Evolutionary conservation across 257 asterid species (phyloP).

Genomic region (Solanum paucissectum): DNA sequence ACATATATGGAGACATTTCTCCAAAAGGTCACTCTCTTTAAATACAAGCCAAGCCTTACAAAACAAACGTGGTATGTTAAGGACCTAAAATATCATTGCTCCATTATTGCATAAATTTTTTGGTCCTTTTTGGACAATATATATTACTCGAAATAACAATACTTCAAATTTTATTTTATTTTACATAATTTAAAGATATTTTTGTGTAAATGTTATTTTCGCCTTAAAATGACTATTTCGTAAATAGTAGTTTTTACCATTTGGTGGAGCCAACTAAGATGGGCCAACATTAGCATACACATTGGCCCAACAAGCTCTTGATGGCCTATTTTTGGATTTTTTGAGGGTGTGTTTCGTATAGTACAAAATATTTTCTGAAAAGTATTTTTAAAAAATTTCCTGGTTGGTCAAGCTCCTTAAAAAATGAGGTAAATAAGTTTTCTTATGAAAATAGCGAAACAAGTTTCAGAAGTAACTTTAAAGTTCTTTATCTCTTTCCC

Average conservation of each 20-base stretch:
- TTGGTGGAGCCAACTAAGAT: neutral
- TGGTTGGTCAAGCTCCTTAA: neutral
- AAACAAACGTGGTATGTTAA: neutral
- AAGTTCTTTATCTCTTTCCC: neutral
- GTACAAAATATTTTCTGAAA: neutral
- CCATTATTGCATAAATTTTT: neutral
- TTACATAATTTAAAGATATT: neutral
- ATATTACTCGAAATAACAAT: neutral
- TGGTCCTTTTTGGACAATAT: neutral
- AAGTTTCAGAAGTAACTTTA: too few relatives aligned
- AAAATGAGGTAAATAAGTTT: too few relatives aligned
- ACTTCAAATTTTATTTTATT: too few relatives aligned
- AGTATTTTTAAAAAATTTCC: too few relatives aligned
- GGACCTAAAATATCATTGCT: neutral
- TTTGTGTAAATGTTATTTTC: neutral
- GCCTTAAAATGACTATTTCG: neutral
- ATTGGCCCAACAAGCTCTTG: neutral
- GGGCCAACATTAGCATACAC: neutral
- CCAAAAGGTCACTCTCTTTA: neutral
- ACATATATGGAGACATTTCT: neutral
- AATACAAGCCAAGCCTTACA: neutral
- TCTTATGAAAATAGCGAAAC: neutral
- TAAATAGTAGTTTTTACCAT: neutral
- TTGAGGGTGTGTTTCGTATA: neutral
- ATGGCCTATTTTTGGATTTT: neutral